Base-by-base conservation (phyloP, 2,329 filamentous ascomycete species). In the Cyphellophora attinorum region DNA sequence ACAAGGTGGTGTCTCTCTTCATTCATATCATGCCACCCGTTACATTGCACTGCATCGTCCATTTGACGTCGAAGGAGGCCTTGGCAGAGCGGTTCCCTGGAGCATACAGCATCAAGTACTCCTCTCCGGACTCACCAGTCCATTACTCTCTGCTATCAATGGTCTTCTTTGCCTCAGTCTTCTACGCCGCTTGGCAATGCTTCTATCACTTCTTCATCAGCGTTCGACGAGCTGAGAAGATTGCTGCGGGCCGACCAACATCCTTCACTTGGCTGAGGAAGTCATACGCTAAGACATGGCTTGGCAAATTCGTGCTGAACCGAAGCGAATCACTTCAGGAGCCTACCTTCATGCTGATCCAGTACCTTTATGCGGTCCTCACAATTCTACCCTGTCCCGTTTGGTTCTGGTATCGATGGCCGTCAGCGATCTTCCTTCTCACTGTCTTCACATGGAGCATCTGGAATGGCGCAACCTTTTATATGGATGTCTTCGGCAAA, bases 11-110 rank as follows among this genome's bases (percentile, higher is more conserved):
- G 10, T 81, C 77, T 57, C 71, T 98, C n/a, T 98, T 98, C 64
- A 95, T 98, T 49, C 91, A 98, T 59, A 93, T 98, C 52, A 98
- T 98, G 89, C 91, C 91, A 1, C 94, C 88, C 46, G 89, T 83
- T 5, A 85, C 88, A 2, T 72, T 98, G 10, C 91, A 98, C 59
- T 93, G 85, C 54, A 70, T 98, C 11, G 83, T 94, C 11, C 91
- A 98, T 56, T 68, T 96, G 13, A 68, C 86, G 10, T 61, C 81
- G 0, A 59, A 73, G 1, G 74, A 76, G 14, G 57, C 72, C 27
- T 81, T 93, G 52, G 65, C 70, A 44, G 60, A 66, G 16, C 75
- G 79, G 13, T 96, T 93, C 55, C 88, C 89, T 1, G 89, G 88
- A 10, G 75, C 94, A 45, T 86, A 83, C 64, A 72, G 74, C 18